Evolutionary conservation across 176 grass and related monocot species (phyloP).

Genomic region (Oryza meridionalis): DNA sequence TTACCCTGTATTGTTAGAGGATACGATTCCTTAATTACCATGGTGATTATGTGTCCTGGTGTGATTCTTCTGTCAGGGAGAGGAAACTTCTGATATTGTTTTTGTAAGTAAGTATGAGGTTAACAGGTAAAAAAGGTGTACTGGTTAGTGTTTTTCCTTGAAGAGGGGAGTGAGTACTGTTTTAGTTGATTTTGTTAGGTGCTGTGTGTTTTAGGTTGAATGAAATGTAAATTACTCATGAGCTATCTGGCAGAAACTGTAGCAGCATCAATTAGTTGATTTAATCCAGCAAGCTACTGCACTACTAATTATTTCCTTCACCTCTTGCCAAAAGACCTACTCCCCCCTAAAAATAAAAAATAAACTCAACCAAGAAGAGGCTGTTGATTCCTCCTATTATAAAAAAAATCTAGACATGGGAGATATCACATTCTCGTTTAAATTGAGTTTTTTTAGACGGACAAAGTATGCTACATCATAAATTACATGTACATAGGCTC

Average conservation of each 20-base stretch:
- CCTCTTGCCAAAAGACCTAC: not conserved
- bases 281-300: not conserved
- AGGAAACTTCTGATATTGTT: not conserved
- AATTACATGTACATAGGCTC: not conserved
- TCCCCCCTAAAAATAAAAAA: too few relatives aligned
- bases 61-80: not conserved
- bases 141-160: not conserved
- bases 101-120: not conserved
- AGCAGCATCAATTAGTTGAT: conserved; percentile 8
- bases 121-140: not conserved
- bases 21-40: not conserved
- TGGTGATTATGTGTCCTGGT: not conserved
- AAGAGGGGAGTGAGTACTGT: not conserved
- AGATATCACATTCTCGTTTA: too few relatives aligned
- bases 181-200: conserved; percentile 16
- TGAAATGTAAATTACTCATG: not conserved
- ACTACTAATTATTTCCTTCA: not conserved
- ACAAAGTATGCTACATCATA: not conserved
- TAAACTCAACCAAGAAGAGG: too few relatives aligned
- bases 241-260: not conserved
- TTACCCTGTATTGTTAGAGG: too few relatives aligned
- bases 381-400: too few relatives aligned
- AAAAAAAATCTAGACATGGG: too few relatives aligned
- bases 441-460: too few relatives aligned
- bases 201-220: not conserved